Base-by-base conservation (phyloP, 345 rosid genomes). In the Citrus reticulata region DNA sequence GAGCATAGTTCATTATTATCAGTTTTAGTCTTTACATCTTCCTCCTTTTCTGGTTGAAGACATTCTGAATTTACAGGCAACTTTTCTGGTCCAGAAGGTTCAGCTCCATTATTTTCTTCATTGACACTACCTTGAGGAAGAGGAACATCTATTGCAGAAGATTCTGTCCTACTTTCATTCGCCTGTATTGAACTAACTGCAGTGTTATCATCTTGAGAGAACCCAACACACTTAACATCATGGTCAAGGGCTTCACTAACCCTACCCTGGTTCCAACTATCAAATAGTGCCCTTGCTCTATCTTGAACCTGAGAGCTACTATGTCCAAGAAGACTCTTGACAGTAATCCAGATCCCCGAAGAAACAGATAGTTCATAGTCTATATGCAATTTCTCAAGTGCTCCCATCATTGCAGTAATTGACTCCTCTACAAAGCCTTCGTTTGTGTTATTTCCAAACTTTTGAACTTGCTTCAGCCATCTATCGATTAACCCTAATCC, bases 391-490 rank as follows among this genome's bases (percentile, higher is more conserved):
- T 91, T 94, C 81, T 86, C 92, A 77, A 94, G 81, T 40, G 99
- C 98, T 74, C 82, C 85, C 74, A 96, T 78, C 81, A 94, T 79
- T 64, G 90, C 92, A 78, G 86, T 83, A 75, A 96, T 87, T 61
- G 95, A 86, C 85, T 91, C 98, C 81, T 96, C 98, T 39, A 87
- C 54, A 84, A 84, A 80, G 76, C 81, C 78, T 80, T 89, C 97
- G 70, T 81, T 76, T 74, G 90, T 63, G 59, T 87, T 89, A 20
- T 66, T 83, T 74, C 78, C 83, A 70, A 82, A 76, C 80, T 78
- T 73, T 74, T 87, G 91, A 57, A 91, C 97, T 83, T 87, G 89
- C 81, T 82, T 88, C 49, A 96, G 85, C 99, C 99, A 96, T 80
- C 84, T 88, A 87, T 87, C 84, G 13, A 96, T 77, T 86, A 90